phyloP scores from a whole-genome alignment of 805 yeast species.

The Myxozyma sirexii region DNA sequence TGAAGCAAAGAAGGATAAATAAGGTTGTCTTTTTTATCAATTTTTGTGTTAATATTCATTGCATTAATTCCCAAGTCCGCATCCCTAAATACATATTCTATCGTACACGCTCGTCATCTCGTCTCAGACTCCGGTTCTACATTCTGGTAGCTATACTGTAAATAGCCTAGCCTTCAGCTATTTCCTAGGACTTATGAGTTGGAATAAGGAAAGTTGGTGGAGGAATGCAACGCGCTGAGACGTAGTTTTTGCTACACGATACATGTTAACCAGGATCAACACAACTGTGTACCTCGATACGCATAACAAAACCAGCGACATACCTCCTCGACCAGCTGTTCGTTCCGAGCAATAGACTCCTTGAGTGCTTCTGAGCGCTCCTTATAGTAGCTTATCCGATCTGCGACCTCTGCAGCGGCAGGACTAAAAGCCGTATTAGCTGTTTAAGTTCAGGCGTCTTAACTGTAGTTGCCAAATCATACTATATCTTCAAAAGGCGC shows the following conservation, averaged over 20 bases:
- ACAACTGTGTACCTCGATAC: too few relatives aligned
- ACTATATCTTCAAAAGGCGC: conserved; percentile 24
- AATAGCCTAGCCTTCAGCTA: too few relatives aligned
- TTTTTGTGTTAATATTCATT: not conserved
- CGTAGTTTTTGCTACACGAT: conserved; percentile 14
- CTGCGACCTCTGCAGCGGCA: conserved; percentile 25
- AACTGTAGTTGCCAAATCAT: not conserved
- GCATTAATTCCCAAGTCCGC: conserved; percentile 1
- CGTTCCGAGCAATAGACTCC: conserved; percentile 15
- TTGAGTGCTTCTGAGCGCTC: conserved; percentile 23
- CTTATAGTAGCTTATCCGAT: conserved; percentile 21
- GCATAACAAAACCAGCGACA: not conserved
- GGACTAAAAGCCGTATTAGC: conserved; percentile 14
- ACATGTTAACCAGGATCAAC: not conserved
- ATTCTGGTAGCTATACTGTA: not conserved
- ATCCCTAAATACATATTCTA: not conserved
- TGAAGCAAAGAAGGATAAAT: conserved; percentile 8
- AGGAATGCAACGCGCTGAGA: conserved; percentile 20
- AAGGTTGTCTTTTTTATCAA: not conserved
- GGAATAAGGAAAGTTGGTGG: conserved; percentile 20
- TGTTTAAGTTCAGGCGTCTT: too few relatives aligned
- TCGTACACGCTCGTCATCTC: not conserved
- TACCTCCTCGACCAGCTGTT: conserved; percentile 28
- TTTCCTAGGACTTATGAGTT: not conserved
- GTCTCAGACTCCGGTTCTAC: not conserved